These are phyloP conservation scores for Paraconiothyrium sp. DNA, from an alignment of 2,329 filamentous ascomycete species.

Conservation along the genomic window DNA sequence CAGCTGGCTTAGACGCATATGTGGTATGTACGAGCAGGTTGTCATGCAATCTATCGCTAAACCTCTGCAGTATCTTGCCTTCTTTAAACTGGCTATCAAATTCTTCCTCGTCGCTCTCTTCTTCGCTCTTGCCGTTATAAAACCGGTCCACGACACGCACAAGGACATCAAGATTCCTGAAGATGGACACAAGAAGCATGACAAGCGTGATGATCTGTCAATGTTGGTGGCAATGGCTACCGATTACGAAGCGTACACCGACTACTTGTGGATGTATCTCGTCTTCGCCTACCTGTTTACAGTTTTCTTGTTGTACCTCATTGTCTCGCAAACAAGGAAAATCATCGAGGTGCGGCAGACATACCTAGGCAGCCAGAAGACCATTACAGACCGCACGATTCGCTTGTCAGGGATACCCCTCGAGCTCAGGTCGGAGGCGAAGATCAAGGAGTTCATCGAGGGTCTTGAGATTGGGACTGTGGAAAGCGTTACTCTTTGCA, in stretches of 20 bases:
- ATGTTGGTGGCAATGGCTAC: slow-evolving; percentile 30
- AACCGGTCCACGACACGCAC: slow-evolving; percentile 83
- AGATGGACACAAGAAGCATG: slow-evolving; percentile 22
- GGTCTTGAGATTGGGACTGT: slow-evolving; percentile 89
- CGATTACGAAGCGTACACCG: slow-evolving; percentile 55
- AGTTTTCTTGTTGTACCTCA: slow-evolving; percentile 79
- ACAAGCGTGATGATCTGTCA: slow-evolving; percentile 33
- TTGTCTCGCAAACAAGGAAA: slow-evolving; percentile 82
- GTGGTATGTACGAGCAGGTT: slow-evolving; percentile 68
- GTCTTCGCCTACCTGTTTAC: slow-evolving; percentile 96
- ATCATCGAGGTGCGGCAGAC: slow-evolving; percentile 88
- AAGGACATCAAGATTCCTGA: slow-evolving; percentile 34
- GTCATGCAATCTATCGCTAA: slow-evolving; percentile 14
- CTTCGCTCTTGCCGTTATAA: slow-evolving; percentile 81
- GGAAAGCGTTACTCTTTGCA: slow-evolving; percentile 84
- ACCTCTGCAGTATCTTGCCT: slow-evolving; percentile 76
- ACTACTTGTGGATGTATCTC: slow-evolving; percentile 91
- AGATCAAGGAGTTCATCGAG: slow-evolving; percentile 87
- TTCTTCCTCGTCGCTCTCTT: slow-evolving; percentile 82
- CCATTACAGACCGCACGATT: slow-evolving; percentile 95
- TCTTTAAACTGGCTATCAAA: slow-evolving; percentile 94
- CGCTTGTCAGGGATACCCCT: slow-evolving; percentile 86
- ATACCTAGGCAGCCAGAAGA: slow-evolving; percentile 91
- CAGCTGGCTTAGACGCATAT: slow-evolving; percentile 92
- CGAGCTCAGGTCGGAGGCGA: slow-evolving; percentile 80